These are phyloP conservation scores for Neonectria sp. DNA, from an alignment of 2,329 filamentous ascomycete species.

Conservation along the genomic window DNA sequence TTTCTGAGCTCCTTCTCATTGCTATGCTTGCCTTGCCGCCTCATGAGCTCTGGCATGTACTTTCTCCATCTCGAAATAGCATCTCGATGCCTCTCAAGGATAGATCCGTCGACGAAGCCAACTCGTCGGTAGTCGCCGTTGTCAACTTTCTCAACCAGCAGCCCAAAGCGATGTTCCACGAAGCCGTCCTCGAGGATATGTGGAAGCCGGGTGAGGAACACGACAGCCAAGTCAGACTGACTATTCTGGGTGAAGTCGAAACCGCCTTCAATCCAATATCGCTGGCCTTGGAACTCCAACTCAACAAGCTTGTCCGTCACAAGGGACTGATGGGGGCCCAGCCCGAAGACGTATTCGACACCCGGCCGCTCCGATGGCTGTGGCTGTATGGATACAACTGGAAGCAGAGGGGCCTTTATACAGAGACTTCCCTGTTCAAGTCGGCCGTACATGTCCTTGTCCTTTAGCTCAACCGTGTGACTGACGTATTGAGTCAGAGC, in stretches of 20 bases:
- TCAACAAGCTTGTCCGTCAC: background rate
- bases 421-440: background rate
- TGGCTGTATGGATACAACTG: background rate
- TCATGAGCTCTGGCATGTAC: background rate
- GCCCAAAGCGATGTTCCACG: background rate
- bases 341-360: background rate
- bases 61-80: background rate
- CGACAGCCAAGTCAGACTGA: background rate
- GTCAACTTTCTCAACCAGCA: background rate
- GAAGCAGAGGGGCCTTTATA: background rate
- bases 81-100: background rate
- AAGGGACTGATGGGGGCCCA: background rate
- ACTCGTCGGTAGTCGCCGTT: background rate
- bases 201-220: slow-evolving; percentile 1
- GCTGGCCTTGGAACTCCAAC: background rate
- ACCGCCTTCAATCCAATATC: background rate
- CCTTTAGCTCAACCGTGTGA: background rate
- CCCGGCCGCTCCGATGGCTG: background rate
- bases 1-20: background rate
- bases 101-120: background rate
- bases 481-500: background rate
- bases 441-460: background rate
- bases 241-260: background rate
- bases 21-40: background rate
- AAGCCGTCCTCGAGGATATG: background rate